Evolutionary conservation across 345 rosid species (phyloP).

Genomic region (Acer yangbiense): DNA sequence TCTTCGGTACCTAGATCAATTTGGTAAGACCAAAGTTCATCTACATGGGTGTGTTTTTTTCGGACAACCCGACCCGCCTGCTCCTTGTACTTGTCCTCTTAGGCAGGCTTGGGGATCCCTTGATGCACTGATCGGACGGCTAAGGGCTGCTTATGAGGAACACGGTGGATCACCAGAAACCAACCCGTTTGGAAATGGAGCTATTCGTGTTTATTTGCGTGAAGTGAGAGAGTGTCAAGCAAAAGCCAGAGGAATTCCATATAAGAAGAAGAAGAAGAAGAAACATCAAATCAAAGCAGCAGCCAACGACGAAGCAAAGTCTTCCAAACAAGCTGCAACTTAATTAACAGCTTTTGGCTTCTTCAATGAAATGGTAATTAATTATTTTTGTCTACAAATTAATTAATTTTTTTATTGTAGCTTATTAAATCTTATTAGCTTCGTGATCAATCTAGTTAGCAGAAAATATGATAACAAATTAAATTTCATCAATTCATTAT

Average conservation of each 20-base stretch:
- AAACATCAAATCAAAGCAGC: slow-evolving; percentile 43
- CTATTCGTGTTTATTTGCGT: slow-evolving; percentile 67
- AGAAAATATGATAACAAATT: neutral
- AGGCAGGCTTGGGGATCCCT: slow-evolving; percentile 94
- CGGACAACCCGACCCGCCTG: slow-evolving; percentile 87
- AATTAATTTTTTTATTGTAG: too few relatives aligned
- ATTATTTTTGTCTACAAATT: neutral
- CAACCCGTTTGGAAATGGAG: slow-evolving; percentile 80
- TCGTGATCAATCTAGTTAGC: neutral
- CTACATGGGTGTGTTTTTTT: slow-evolving; percentile 68
- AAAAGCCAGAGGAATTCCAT: slow-evolving; percentile 79
- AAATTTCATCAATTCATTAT: neutral
- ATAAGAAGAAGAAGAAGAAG: slow-evolving; percentile 79
- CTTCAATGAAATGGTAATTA: slow-evolving; percentile 38
- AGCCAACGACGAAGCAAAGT: slow-evolving; percentile 36
- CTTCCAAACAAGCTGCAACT: slow-evolving; percentile 26
- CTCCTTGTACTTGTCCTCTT: slow-evolving; percentile 78
- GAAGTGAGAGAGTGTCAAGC: slow-evolving; percentile 85
- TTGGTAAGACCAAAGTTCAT: slow-evolving; percentile 87
- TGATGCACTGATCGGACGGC: slow-evolving; percentile 84
- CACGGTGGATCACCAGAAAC: slow-evolving; percentile 66
- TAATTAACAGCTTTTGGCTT: slow-evolving; percentile 19
- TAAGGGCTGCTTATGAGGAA: slow-evolving; percentile 85
- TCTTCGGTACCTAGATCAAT: slow-evolving; percentile 77
- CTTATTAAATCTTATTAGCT: neutral